Evolutionary conservation across 176 grass and related monocot genomes (phyloP), one percentile per base, ranked within the genome.

Genomic region (Rhipidocladum racemiflorum): DNA sequence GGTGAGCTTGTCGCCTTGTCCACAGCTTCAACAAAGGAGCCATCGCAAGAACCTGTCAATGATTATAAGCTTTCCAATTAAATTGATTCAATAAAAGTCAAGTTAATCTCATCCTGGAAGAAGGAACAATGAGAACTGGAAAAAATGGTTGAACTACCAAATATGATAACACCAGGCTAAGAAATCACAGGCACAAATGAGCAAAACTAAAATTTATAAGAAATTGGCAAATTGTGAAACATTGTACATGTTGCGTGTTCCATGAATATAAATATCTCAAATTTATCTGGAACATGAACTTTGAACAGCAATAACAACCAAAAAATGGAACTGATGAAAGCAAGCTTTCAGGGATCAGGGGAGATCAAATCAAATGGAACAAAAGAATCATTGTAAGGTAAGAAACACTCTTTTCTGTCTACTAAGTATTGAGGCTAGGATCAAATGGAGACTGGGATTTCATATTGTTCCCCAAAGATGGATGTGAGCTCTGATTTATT

Each of bases 21-120:
- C 16, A 60, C 49, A 0, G 88, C 81, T 82, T 93, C 90, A 79
- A 88, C 61, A 71, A 88, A 5, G 92, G 92, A 65, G 92, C 74
- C 92, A 98, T 96, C 16, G 12, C 32, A 32, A 86, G 6, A 83
- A 86, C 45, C 86, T 98, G 81, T 1, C 6, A 75, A 65, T 66
- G 14, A 80, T 57, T 62, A 71, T 35, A 42, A 48, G 38, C 1
- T 34, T 80, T 45, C 23, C 28, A 5, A 34, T 44, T 87, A 75
- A 77, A 54, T 21, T 30, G 2, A 7, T n/a, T 59, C 50, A 59
- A 43, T 46, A 57, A 1, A 38, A 61, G 48, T 65, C 5, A 9
- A 74, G 10, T 83, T 27, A 62, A 63, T 64, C 21, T 66, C 29
- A 34, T 78, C 55, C 43, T 63, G 3, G 21, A 16, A 68, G 46